Base-by-base conservation (phyloP, 1,284 basidiomycete species). In the Puccinia hordei region DNA sequence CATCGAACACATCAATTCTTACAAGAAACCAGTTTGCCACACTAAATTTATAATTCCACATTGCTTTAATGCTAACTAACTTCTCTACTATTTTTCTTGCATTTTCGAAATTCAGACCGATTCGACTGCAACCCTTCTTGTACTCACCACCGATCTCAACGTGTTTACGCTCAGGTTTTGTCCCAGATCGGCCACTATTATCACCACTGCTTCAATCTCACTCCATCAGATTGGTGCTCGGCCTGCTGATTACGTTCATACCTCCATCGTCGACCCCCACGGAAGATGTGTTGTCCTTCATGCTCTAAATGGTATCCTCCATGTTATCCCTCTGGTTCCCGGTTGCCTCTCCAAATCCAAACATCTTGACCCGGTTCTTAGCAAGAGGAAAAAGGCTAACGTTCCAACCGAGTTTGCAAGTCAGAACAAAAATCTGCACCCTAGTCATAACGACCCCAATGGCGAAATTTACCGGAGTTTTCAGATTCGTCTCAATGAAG, bases 1-100 rank as follows among this genome's bases (percentile, higher is more conserved):
- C 8, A 57, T 77, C n/a, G 44, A 77, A 55, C 75, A 77, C 41
- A 77, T 77, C 38, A 65, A 77, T 53, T 77, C 63, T 38, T 77
- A 77, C 24, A 49, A 66, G 17, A 77, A 77, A 66, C 22, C 5
- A 12, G 59, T 66, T 6, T 15, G 73, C 24, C 57, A 27, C 27
- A 35, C 57, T 53, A 19, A 33, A 13, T 24, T 19, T 6, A 22
- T 15, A 30, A 19, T 44, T 4, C 9, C 30, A 49, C 51, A 35
- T 3, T 49, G 5, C 9, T 49, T 22, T 10, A 71, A 2, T 19
- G 10, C 35, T 22, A 2, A 17, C n/a, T 49, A 13, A 72, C 41
- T 51, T 8, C 30, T 66, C 22, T 24, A 41, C n/a, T n/a, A 22
- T 33, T 41, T 33, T n/a, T n/a, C n/a, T 22, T 51, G 24, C 51